Conservation (phyloP, 2,329 filamentous ascomycete species). For the Sporothrix luriei region DNA sequence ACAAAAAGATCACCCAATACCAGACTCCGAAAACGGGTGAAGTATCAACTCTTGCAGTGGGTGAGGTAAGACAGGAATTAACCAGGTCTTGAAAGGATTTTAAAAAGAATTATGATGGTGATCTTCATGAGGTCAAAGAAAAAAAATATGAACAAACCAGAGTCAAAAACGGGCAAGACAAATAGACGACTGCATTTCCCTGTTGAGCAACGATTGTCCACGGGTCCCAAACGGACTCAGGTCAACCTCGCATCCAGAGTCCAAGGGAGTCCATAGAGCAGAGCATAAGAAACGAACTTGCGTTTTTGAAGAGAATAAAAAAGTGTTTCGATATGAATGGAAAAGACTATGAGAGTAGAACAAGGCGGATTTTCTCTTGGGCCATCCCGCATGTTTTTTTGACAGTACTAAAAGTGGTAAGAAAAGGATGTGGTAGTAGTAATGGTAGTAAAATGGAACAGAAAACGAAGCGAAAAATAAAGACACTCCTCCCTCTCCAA, state of each 20-base stretch:
- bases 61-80: constrained; percentile 17
- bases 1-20: neutral
- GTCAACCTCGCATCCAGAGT: neutral
- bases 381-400: constrained; percentile 14
- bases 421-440: neutral
- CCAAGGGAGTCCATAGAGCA: neutral
- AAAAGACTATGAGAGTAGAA: constrained; percentile 17
- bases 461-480: neutral
- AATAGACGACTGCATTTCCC: constrained; percentile 5
- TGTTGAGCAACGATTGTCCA: constrained; percentile 15
- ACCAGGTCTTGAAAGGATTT: neutral
- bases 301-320: constrained; percentile 17
- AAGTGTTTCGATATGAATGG: neutral
- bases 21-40: neutral
- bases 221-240: constrained; percentile 18
- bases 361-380: neutral
- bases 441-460: neutral
- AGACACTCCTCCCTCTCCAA: neutral
- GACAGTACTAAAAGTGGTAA: constrained; percentile 17
- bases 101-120: neutral
- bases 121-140: constrained; percentile 6
- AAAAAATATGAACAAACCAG: neutral
- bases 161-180: neutral
- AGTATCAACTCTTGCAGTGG: neutral
- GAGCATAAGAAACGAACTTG: neutral